These are phyloP conservation scores for Solanum hybrid DNA, from an alignment of 305 asterid species.

Conservation along the genomic window DNA sequence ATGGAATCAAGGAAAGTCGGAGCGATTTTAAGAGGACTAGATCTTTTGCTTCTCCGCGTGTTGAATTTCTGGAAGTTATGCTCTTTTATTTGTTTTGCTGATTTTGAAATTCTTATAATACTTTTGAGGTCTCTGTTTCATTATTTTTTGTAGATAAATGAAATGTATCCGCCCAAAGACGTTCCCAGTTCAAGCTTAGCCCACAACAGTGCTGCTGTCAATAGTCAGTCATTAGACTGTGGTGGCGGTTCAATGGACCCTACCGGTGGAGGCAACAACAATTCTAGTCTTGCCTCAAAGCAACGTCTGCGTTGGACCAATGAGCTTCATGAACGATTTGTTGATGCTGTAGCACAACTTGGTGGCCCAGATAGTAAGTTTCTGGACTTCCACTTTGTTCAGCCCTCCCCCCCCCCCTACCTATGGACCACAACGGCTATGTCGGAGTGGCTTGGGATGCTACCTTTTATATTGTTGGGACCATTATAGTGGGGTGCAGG, in stretches of 20 bases:
- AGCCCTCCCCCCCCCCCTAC: no score
- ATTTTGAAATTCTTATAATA: neutral
- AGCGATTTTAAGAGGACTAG: neutral
- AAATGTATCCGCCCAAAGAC: slow-evolving; percentile 25
- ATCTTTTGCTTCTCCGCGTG: neutral
- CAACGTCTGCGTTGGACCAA: slow-evolving; percentile 90
- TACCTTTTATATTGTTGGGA: neutral
- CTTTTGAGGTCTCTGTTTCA: neutral
- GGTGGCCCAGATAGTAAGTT: slow-evolving; percentile 87
- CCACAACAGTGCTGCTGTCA: slow-evolving; percentile 19
- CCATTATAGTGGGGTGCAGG: neutral
- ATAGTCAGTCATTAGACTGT: slow-evolving; percentile 33
- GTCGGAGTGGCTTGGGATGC: neutral
- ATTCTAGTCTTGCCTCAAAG: slow-evolving; percentile 54
- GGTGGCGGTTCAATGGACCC: slow-evolving; percentile 43
- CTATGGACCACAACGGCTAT: neutral
- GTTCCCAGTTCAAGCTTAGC: slow-evolving; percentile 38
- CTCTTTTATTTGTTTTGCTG: neutral
- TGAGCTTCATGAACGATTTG: slow-evolving; percentile 81
- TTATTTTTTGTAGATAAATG: neutral
- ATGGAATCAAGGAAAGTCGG: neutral
- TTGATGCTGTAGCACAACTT: slow-evolving; percentile 86
- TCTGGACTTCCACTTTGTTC: slow-evolving; percentile 2
- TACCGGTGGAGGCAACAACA: slow-evolving; percentile 36
- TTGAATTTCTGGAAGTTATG: neutral